Evolutionary conservation across 768 basidiomycete species (phyloP).

Genomic region (Hortiboletus campestris): DNA sequence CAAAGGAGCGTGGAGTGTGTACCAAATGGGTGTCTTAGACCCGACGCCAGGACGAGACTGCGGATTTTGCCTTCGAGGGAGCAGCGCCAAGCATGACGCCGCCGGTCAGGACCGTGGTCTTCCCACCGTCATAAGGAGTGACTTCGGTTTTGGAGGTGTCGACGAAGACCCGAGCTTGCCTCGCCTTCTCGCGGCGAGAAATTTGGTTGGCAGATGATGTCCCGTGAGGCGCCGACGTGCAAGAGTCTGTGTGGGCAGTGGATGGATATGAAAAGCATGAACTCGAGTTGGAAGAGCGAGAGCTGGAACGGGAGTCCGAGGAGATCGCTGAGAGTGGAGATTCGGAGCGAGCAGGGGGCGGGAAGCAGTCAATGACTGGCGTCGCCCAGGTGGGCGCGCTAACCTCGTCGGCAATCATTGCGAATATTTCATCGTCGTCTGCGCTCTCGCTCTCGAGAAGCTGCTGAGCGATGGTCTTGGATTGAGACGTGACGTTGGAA

Average conservation of each 20-base stretch:
- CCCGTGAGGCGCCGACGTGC: conserved; percentile 38
- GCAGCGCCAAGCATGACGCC: conserved; percentile 81
- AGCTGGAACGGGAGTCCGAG: conserved; percentile 48
- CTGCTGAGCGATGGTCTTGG: conserved; percentile 72
- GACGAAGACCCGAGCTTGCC: conserved; percentile 69
- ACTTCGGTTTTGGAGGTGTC: conserved; percentile 76
- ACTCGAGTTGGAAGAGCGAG: conserved; percentile 68
- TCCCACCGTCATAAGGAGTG: conserved; percentile 84
- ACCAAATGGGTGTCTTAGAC: conserved; percentile 33
- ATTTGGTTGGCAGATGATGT: conserved; percentile 48
- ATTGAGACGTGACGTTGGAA: conserved; percentile 19
- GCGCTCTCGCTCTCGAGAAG: conserved; percentile 68
- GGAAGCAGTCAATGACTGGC: conserved; percentile 61
- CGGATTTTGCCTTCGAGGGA: conserved; percentile 32
- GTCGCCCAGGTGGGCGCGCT: conserved; percentile 67
- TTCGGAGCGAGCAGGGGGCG: conserved; percentile 47
- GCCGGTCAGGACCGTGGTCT: conserved; percentile 84
- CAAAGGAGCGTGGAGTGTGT: conserved; percentile 24
- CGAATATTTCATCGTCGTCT: conserved; percentile 71
- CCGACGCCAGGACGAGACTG: conserved; percentile 57
- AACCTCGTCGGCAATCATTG: conserved; percentile 71
- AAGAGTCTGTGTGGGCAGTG: conserved; percentile 55
- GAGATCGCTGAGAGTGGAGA: conserved; percentile 62
- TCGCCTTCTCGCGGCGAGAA: conserved; percentile 67
- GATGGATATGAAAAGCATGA: conserved; percentile 69